Evolutionary conservation across 805 yeast genomes (phyloP).

Genomic region (Lipomyces oligophaga): DNA sequence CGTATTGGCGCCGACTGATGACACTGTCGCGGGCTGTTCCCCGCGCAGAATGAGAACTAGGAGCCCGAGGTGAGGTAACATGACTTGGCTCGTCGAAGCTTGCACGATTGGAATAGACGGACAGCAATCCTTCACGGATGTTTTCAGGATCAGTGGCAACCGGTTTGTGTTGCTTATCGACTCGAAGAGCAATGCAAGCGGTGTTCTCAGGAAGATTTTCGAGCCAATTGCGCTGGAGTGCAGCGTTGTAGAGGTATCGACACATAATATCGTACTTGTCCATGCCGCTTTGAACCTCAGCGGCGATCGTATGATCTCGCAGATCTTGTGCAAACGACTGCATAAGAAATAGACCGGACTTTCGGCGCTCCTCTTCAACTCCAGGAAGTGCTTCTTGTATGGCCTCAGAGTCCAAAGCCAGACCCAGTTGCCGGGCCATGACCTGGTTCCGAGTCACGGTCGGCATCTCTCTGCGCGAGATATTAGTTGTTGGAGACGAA

Average conservation of each 20-base stretch:
- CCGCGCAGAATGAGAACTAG: neutral
- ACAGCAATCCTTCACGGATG: neutral
- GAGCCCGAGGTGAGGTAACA: neutral
- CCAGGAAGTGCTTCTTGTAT: neutral
- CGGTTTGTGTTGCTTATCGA: constrained; percentile 1
- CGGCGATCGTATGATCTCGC: neutral
- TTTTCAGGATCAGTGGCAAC: neutral
- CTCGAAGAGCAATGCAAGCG: constrained; percentile 12
- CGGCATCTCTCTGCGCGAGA: constrained; percentile 6
- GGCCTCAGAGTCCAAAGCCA: neutral
- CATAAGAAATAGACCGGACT: neutral
- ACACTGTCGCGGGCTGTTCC: neutral
- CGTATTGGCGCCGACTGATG: no score
- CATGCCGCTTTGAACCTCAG: neutral
- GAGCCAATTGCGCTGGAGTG: constrained; percentile 17
- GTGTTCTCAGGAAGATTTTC: constrained; percentile 8
- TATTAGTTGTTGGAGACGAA: neutral
- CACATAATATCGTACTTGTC: constrained; percentile 25
- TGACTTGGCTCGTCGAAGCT: no score
- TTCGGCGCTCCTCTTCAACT: neutral
- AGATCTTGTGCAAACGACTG: neutral
- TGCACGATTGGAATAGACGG: neutral
- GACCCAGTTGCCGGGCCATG: constrained; percentile 1
- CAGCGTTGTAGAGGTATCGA: constrained; percentile 14
- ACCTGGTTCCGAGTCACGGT: constrained; percentile 4